phyloP scores from a whole-genome alignment of 352 stramenopile species.

The Elongisporangium senticosum region DNA sequence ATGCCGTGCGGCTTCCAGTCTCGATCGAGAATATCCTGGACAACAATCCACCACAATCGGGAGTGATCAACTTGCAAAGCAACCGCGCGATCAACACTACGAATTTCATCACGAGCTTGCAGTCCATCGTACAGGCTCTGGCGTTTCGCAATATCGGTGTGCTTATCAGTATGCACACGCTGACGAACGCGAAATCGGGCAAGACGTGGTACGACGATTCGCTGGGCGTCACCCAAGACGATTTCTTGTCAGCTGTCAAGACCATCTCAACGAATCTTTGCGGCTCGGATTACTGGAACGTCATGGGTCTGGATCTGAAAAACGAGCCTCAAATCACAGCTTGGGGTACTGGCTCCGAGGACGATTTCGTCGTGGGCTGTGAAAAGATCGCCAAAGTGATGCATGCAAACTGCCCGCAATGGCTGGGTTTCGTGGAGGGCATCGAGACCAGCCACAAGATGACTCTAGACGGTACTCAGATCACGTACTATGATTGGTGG shows the following conservation, averaged over 20 bases:
- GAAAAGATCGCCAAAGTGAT: constrained; percentile 78
- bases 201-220: constrained; percentile 58
- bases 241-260: constrained; percentile 54
- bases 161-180: constrained; percentile 66
- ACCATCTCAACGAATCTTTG: constrained; percentile 60
- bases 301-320: constrained; percentile 78
- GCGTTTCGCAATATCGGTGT: constrained; percentile 70
- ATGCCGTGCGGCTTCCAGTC: constrained; percentile 61
- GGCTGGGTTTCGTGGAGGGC: constrained; percentile 77
- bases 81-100: constrained; percentile 74
- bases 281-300: constrained; percentile 65
- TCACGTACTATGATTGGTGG: constrained; percentile 82
- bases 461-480: constrained; percentile 33
- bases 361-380: constrained; percentile 59
- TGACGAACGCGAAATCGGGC: constrained; percentile 51
- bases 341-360: constrained; percentile 59
- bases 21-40: constrained; percentile 64
- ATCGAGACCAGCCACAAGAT: constrained; percentile 42
- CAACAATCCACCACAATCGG: constrained; percentile 51
- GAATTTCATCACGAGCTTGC: constrained; percentile 61
- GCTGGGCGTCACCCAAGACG: constrained; percentile 41
- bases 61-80: constrained; percentile 57
- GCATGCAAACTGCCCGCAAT: constrained; percentile 64
- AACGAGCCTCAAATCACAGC: constrained; percentile 65
- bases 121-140: constrained; percentile 65